Conservation (phyloP, 257 asterid species). For the Nicotiana sylvestris region DNA sequence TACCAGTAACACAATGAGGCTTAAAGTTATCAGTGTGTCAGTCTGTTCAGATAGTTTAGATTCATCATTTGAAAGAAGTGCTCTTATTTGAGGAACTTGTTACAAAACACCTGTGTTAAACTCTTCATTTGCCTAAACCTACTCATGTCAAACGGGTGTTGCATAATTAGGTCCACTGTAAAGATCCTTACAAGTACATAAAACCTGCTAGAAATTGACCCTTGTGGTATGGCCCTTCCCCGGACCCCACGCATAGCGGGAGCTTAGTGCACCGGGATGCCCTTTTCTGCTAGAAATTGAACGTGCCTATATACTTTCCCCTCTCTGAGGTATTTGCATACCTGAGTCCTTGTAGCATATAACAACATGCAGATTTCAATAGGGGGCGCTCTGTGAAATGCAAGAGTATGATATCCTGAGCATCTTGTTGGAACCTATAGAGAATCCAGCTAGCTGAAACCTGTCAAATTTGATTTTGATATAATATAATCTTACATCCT, state of each 20-base stretch:
- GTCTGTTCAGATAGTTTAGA: no score
- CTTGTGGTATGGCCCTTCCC: no score
- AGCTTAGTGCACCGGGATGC: no score
- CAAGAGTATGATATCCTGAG: background rate
- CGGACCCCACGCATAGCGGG: no score
- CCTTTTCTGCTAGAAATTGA: background rate
- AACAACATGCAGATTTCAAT: background rate
- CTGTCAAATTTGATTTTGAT: background rate
- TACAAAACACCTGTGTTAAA: background rate
- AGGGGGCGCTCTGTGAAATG: background rate
- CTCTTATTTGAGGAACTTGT: background rate
- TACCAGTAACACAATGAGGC: no score
- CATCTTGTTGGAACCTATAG: background rate
- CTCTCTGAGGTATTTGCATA: background rate
- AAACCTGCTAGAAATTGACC: background rate
- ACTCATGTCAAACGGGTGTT: slow-evolving; percentile 4
- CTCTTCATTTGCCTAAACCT: background rate
- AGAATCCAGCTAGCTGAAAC: background rate
- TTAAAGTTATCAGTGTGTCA: no score
- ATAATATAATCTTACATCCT: background rate
- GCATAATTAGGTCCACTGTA: background rate
- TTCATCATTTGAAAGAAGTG: no score
- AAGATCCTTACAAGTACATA: background rate
- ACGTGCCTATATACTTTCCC: background rate
- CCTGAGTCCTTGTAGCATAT: background rate